Base-by-base conservation (phyloP, 768 basidiomycete species). In the Suillus sp. region DNA sequence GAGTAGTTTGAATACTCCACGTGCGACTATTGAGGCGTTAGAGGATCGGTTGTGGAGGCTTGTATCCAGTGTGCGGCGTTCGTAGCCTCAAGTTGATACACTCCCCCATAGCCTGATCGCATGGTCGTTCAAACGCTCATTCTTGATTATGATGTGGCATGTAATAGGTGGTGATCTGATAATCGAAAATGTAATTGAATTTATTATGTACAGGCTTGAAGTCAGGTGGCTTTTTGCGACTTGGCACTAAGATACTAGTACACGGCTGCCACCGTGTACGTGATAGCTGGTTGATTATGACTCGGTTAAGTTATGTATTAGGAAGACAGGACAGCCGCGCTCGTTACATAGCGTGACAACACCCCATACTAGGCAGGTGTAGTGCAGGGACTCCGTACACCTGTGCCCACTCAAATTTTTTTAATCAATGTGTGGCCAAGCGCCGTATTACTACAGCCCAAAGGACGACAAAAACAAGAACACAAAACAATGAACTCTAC, bases 1-100 rank as follows among this genome's bases (percentile, higher is more conserved):
- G 84, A 88, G 86, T 7, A 94, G 92, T 74, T 80, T 96, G 45
- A 95, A 94, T 71, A 95, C 91, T 1, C 74, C 77, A 2, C 63
- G 79, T 2, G 68, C 74, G 20, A 81, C 83, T 18, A 80, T 90
- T 42, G 83, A 86, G 62, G 79, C 81, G 20, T 68, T 92, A 9
- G 89, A 93, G 69, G 80, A 86, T 61, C 84, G 81, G 66, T 85
- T 93, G 56, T 85, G 83, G 83, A 67, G 68, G 16, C 72, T 76
- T 13, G 55, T 81, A 25, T 56, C 55, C 14, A 60, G 43, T 48
- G 1, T 47, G 22, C 55, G 22, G 35, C 22, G 25, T 38, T 38
- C 14, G 25, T 56, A 55, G 51, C 42, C 35, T n/a, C n/a, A 45
- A 22, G 45, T 47, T 25, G 3, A 48, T n/a, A 22, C 45, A 47